Conservation (phyloP, 1,284 basidiomycete genomes). For the Singerocomus inundabilis region DNA sequence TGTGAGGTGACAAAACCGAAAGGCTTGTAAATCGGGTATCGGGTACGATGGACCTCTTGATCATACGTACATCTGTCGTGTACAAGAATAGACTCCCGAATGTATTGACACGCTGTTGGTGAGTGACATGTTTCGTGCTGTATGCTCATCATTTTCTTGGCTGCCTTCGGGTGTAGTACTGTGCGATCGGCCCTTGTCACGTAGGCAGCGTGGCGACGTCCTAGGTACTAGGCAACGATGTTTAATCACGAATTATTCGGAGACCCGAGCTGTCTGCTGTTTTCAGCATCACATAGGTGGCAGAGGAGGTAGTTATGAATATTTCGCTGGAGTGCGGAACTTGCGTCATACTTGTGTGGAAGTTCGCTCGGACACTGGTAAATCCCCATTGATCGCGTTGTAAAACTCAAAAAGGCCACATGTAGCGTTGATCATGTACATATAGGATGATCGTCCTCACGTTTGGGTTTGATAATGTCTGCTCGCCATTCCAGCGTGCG, state of each 20-base stretch:
- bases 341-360: slow-evolving; percentile 63
- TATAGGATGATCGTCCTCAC: neutral
- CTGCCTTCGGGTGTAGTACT: slow-evolving; percentile 32
- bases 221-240: too few relatives aligned
- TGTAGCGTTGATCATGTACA: neutral
- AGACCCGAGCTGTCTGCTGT: too few relatives aligned
- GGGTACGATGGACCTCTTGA: slow-evolving; percentile 61
- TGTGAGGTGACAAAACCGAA: neutral
- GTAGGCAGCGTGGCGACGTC: too few relatives aligned
- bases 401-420: neutral
- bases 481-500: too few relatives aligned
- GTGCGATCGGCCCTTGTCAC: too few relatives aligned
- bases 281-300: too few relatives aligned
- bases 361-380: slow-evolving; percentile 33
- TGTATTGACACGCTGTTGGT: slow-evolving; percentile 77
- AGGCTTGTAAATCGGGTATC: neutral
- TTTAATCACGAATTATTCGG: too few relatives aligned
- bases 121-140: slow-evolving; percentile 16
- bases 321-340: slow-evolving; percentile 36
- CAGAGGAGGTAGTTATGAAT: too few relatives aligned
- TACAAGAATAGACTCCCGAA: slow-evolving; percentile 84
- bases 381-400: neutral
- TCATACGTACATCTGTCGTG: slow-evolving; percentile 86
- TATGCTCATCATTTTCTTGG: neutral
- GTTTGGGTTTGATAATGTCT: too few relatives aligned